phyloP scores from a whole-genome alignment of 345 rosid species.

The Gossypium mustelinum region DNA sequence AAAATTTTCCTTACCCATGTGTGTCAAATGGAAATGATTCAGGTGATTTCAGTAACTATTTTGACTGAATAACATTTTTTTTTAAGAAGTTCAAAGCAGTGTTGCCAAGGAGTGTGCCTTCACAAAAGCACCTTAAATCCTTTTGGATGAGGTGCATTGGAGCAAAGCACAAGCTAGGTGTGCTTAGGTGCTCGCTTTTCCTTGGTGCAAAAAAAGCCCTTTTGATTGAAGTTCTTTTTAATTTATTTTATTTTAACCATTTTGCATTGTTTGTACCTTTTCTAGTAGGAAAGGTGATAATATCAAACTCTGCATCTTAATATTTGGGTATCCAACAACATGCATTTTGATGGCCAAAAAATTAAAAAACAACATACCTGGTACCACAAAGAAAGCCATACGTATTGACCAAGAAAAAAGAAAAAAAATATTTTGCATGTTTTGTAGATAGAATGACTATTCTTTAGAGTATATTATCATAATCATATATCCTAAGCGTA shows the following conservation, averaged over 20 bases:
- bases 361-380: background rate
- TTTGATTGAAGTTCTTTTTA: background rate
- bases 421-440: background rate
- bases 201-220: background rate
- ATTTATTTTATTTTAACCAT: background rate
- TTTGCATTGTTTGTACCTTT: background rate
- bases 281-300: background rate
- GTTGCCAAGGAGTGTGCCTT: background rate
- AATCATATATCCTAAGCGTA: background rate
- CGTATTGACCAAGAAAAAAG: background rate
- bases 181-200: background rate
- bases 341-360: no score
- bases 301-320: background rate
- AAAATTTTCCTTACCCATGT: slow-evolving; percentile 40
- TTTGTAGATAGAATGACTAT: background rate
- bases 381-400: background rate
- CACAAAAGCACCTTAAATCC: background rate
- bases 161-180: background rate
- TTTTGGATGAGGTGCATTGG: background rate
- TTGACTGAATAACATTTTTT: slow-evolving; percentile 9
- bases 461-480: background rate
- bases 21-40: slow-evolving; percentile 47
- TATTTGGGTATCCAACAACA: background rate
- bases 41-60: slow-evolving; percentile 37
- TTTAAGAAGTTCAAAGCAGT: background rate